Evolutionary conservation across 495 filamentous ascomycete genomes (phyloP).

Genomic region (Penicillium flavigenum): DNA sequence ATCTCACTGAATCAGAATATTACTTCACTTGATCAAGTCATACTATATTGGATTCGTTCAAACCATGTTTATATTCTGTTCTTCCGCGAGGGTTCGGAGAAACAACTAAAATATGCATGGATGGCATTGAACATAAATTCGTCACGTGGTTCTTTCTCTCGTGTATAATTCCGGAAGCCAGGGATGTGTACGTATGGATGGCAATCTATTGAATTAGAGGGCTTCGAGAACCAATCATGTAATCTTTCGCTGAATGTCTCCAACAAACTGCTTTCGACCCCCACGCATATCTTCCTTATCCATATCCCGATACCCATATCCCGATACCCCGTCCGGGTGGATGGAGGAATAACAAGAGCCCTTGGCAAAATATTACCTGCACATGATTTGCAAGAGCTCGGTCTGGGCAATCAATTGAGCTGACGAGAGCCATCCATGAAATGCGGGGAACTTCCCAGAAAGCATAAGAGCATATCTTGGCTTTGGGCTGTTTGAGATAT

Average conservation of each 20-base stretch:
- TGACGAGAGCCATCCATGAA: background rate
- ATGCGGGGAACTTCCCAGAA: constrained; percentile 1
- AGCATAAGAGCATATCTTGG: background rate
- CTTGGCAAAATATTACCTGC: background rate
- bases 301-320: background rate
- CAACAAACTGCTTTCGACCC: background rate
- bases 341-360: background rate
- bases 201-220: background rate
- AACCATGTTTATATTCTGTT: background rate
- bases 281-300: background rate
- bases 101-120: background rate
- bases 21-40: background rate
- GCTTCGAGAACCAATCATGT: background rate
- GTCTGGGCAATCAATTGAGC: background rate
- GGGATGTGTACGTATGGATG: background rate
- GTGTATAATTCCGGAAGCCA: background rate
- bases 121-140: background rate
- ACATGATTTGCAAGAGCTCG: background rate
- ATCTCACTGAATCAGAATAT: background rate
- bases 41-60: background rate
- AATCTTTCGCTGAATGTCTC: background rate
- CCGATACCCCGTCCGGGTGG: too few relatives aligned
- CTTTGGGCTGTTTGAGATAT: background rate
- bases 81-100: background rate
- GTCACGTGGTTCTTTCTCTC: background rate